Evolutionary conservation across 331 rosid species (phyloP).

Genomic region (Malus hybrid): DNA sequence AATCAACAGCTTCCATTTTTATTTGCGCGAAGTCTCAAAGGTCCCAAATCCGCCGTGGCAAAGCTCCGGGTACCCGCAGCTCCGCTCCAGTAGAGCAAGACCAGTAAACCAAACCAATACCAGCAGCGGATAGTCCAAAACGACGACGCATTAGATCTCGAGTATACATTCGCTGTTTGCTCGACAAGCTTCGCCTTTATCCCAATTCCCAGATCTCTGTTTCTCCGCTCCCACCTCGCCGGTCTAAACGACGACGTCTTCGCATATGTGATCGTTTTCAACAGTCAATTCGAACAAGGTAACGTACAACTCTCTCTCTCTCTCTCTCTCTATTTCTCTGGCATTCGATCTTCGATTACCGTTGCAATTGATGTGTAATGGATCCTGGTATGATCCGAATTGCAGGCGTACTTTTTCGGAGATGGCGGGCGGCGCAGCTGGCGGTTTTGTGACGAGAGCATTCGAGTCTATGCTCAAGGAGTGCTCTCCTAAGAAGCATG

Average conservation of each 20-base stretch:
- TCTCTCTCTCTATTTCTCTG: neutral
- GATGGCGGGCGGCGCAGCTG: slow-evolving; percentile 96
- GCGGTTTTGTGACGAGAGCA: slow-evolving; percentile 83
- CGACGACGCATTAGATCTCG: slow-evolving; percentile 13
- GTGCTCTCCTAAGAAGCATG: slow-evolving; percentile 66
- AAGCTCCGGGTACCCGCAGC: neutral
- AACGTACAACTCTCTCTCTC: neutral
- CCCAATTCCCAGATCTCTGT: slow-evolving; percentile 1
- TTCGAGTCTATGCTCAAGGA: slow-evolving; percentile 97
- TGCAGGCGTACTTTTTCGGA: neutral
- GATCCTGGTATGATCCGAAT: slow-evolving; percentile 1
- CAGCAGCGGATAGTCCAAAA: neutral
- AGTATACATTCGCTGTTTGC: neutral
- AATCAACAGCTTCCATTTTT: neutral
- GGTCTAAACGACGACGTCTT: neutral
- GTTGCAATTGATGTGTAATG: slow-evolving; percentile 14
- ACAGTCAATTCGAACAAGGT: neutral
- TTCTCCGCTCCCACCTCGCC: neutral
- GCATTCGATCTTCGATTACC: neutral
- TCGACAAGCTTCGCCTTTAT: neutral
- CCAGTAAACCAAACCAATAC: neutral
- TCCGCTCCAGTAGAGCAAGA: neutral
- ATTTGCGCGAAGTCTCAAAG: neutral
- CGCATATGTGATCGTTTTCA: neutral
- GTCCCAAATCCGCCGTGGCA: neutral